A percentile compares a stretch with the other conserved stretches of the same genome.
Evolutionary conservation across 306 rosid genomes (phyloP).

Genomic region (Gleditsia sinensis): DNA sequence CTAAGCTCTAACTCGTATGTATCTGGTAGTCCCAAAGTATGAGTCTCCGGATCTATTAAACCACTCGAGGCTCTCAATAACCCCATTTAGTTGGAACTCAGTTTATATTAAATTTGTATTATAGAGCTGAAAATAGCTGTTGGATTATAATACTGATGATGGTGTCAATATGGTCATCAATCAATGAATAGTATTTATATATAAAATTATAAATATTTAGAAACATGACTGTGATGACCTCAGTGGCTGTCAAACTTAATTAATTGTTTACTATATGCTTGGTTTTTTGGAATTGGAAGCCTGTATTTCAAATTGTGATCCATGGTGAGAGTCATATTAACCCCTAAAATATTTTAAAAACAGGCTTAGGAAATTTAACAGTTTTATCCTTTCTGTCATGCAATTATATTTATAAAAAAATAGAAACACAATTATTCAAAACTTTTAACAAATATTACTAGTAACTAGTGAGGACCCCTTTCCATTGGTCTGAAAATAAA

Average conservation of each 20-base stretch:
- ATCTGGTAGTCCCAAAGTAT: no score
- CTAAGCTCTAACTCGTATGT: no score
- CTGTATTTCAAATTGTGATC: constrained; percentile 25
- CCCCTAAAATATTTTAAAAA: constrained; percentile 18
- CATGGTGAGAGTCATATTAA: constrained; percentile 24
- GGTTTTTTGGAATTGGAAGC: constrained; percentile 12
- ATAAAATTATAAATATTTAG: constrained; percentile 3
- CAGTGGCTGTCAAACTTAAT: constrained; percentile 2
- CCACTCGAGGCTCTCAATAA: no score
- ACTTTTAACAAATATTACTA: neutral
- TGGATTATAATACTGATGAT: constrained; percentile 9
- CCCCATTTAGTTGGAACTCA: constrained; percentile 32
- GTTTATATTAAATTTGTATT: neutral
- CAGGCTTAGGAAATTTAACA: constrained; percentile 20
- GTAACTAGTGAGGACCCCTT: neutral
- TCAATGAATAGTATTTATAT: neutral
- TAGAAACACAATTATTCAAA: constrained; percentile 15
- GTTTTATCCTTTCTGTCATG: constrained; percentile 6
- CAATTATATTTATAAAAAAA: neutral
- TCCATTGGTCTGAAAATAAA: neutral
- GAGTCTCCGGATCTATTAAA: no score
- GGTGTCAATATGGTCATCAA: constrained; percentile 12
- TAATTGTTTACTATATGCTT: neutral
- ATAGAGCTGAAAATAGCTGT: constrained; percentile 29
- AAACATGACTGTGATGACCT: constrained; percentile 12